Conservation (phyloP, 2,329 filamentous ascomycete genomes). For the Xylaria polymorpha region DNA sequence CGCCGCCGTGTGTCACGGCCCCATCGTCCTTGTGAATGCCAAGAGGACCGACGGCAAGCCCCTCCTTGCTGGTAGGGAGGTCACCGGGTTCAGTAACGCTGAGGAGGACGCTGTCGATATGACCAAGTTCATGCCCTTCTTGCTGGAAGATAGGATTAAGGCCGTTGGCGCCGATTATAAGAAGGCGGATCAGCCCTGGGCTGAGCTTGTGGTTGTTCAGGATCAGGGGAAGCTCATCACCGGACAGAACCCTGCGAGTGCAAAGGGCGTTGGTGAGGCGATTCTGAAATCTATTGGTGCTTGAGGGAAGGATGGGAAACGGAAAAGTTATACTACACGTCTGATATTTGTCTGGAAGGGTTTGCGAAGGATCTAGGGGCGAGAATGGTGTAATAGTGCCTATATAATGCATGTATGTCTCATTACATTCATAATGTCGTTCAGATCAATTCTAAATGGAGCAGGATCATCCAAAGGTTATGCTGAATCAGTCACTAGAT, state of each 20-base stretch:
- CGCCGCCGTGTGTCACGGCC: constrained; percentile 76
- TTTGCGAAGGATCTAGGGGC: neutral
- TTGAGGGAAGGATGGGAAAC: neutral
- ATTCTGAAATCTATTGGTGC: constrained; percentile 59
- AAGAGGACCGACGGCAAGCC: constrained; percentile 58
- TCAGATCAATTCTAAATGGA: neutral
- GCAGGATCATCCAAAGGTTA: neutral
- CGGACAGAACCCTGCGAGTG: constrained; percentile 68
- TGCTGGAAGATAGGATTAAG: constrained; percentile 67
- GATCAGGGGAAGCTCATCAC: constrained; percentile 63
- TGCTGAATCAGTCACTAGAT: neutral
- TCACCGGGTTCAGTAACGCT: constrained; percentile 69
- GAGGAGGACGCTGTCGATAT: constrained; percentile 63
- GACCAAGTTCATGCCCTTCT: constrained; percentile 65
- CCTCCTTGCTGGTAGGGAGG: constrained; percentile 66
- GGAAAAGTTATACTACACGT: neutral
- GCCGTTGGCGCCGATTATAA: constrained; percentile 65
- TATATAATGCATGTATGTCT: constrained; percentile 12
- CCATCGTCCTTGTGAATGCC: constrained; percentile 70
- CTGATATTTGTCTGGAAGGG: neutral
- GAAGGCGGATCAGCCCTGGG: constrained; percentile 65
- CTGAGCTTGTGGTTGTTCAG: constrained; percentile 61
- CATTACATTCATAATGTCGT: constrained; percentile 11
- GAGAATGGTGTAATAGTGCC: neutral
- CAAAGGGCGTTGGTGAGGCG: constrained; percentile 63